Conservation (phyloP, 768 basidiomycete species). For the Trametes elegans region DNA sequence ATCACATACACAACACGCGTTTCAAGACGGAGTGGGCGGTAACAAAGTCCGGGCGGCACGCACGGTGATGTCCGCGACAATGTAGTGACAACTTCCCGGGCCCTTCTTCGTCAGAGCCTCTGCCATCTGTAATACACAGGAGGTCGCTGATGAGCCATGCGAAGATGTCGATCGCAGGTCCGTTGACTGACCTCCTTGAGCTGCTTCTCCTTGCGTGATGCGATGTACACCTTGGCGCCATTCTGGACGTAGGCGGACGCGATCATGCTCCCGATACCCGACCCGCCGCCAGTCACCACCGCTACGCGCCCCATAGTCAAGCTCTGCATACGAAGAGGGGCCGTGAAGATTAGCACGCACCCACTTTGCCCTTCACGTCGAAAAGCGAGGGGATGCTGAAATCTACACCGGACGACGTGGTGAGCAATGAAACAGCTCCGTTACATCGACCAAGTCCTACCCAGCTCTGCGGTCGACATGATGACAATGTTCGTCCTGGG, state of each 20-base stretch:
- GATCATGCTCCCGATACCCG: slow-evolving; percentile 84
- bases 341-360: slow-evolving; percentile 33
- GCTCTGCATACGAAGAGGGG: not conserved
- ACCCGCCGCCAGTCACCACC: slow-evolving; percentile 80
- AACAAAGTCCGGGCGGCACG: slow-evolving; percentile 29
- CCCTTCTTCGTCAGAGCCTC: slow-evolving; percentile 60
- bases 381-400: slow-evolving; percentile 55
- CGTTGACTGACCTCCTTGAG: slow-evolving; percentile 59
- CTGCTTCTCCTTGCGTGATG: slow-evolving; percentile 77
- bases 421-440: not conserved
- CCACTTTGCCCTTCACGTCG: slow-evolving; percentile 68
- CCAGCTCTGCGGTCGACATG: not conserved
- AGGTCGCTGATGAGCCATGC: slow-evolving; percentile 35
- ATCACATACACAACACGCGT: not conserved
- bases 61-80: slow-evolving; percentile 73
- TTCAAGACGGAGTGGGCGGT: not conserved
- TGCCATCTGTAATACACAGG: slow-evolving; percentile 25
- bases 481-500: not conserved
- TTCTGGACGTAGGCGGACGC: slow-evolving; percentile 81
- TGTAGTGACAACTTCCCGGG: slow-evolving; percentile 64
- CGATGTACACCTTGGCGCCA: slow-evolving; percentile 88
- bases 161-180: not conserved
- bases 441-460: no score
- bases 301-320: slow-evolving; percentile 37
- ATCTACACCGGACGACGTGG: slow-evolving; percentile 32